Evolutionary conservation across 331 rosid species (phyloP).

Genomic region (Prunus yedoensis): DNA sequence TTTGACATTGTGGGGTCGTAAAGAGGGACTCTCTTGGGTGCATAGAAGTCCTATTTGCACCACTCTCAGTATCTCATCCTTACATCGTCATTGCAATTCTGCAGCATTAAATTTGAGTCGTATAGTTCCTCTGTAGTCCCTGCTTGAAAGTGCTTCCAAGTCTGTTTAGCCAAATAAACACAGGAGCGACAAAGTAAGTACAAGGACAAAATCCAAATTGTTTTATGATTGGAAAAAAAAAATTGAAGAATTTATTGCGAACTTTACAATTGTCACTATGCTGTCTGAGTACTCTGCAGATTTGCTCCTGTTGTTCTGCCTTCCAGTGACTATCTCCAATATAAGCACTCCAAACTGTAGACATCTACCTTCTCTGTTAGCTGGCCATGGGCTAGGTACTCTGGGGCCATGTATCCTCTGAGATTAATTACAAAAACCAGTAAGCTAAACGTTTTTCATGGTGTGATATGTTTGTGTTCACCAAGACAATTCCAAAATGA

Average conservation of each 20-base stretch:
- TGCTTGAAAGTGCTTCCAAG: slow-evolving; percentile 80
- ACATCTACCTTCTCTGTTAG: slow-evolving; percentile 87
- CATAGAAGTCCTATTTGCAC: slow-evolving; percentile 80
- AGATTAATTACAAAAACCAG: slow-evolving; percentile 7
- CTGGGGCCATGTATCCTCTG: slow-evolving; percentile 98
- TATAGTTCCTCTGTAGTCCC: slow-evolving; percentile 52
- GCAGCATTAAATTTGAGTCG: slow-evolving; percentile 68
- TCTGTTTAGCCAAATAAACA: slow-evolving; percentile 40
- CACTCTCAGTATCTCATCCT: slow-evolving; percentile 59
- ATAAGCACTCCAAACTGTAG: slow-evolving; percentile 75
- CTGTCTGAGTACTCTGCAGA: slow-evolving; percentile 65
- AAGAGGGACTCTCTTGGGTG: slow-evolving; percentile 74
- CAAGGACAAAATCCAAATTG: not conserved
- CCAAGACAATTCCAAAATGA: not conserved
- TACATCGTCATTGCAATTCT: slow-evolving; percentile 35
- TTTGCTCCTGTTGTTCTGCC: slow-evolving; percentile 72
- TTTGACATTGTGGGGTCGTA: slow-evolving; percentile 83
- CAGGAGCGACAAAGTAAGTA: not conserved
- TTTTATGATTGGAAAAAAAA: slow-evolving; percentile 7
- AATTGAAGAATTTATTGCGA: slow-evolving; percentile 8
- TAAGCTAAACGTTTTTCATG: not conserved
- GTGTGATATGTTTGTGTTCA: not conserved
- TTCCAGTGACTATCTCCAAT: slow-evolving; percentile 68
- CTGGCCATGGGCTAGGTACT: slow-evolving; percentile 90
- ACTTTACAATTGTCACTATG: slow-evolving; percentile 60